A percentile compares a stretch with the other conserved stretches of the same genome.
These are phyloP conservation scores for Astrothelium subdiscretum DNA, from an alignment of 495 filamentous ascomycete genomes.

Conservation along the genomic window DNA sequence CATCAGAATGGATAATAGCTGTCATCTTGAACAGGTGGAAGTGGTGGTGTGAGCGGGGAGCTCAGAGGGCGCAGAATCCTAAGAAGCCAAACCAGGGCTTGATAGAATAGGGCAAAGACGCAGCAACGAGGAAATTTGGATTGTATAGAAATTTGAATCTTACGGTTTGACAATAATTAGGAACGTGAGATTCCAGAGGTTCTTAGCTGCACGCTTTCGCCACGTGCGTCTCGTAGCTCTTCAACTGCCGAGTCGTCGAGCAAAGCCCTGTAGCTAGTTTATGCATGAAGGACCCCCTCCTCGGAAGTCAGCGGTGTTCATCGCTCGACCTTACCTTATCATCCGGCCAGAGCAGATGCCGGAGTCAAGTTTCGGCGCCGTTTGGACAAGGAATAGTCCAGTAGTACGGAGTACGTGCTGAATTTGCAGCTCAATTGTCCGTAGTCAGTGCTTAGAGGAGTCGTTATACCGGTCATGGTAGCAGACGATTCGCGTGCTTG, in stretches of 20 bases:
- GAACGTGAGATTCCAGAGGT: not conserved
- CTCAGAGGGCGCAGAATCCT: not conserved
- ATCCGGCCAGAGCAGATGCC: too few species aligned
- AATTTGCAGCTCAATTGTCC: too few species aligned
- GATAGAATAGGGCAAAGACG: not conserved
- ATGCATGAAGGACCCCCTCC: not conserved
- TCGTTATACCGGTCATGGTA: too few species aligned
- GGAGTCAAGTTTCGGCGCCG: too few species aligned
- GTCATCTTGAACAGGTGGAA: not conserved
- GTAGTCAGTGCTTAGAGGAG: too few species aligned
- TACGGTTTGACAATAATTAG: too few species aligned
- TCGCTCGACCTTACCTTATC: too few species aligned
- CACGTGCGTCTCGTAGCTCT: not conserved
- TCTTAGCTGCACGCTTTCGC: not conserved
- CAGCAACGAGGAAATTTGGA: too few species aligned
- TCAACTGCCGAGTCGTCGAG: not conserved
- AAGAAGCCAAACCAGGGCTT: not conserved
- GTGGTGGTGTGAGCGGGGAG: not conserved
- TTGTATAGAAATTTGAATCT: not conserved
- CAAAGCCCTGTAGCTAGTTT: not conserved
- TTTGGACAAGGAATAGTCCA: too few species aligned
- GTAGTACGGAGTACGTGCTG: too few species aligned
- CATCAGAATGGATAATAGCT: not conserved
- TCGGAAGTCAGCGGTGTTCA: too few species aligned
- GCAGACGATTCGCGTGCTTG: too few species aligned